Evolutionary conservation across 2,329 filamentous ascomycete genomes (phyloP).

Genomic region (Fusarium veterinarium): DNA sequence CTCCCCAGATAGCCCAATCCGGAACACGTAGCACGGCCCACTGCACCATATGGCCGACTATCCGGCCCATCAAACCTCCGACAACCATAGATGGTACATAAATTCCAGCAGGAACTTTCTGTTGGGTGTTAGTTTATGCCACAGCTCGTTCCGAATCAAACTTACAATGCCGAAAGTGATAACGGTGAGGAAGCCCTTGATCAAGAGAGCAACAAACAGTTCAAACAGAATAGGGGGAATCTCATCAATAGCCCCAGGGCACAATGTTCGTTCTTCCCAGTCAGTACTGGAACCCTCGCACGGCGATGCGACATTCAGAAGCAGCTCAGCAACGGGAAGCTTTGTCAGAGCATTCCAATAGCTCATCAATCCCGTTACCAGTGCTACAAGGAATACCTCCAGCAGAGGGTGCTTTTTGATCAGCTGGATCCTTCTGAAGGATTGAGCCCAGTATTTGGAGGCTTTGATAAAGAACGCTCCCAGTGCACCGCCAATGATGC

Average conservation of each 20-base stretch:
- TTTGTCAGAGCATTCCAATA: slow-evolving; percentile 96
- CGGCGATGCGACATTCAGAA: slow-evolving; percentile 90
- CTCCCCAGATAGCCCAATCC: slow-evolving; percentile 76
- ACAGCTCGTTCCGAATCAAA: slow-evolving; percentile 26
- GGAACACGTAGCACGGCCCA: slow-evolving; percentile 81
- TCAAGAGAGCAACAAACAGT: slow-evolving; percentile 81
- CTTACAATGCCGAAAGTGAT: slow-evolving; percentile 89
- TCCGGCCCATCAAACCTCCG: slow-evolving; percentile 88
- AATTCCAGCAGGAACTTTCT: slow-evolving; percentile 94
- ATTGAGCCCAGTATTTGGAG: slow-evolving; percentile 87
- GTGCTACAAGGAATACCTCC: slow-evolving; percentile 88
- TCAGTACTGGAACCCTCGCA: slow-evolving; percentile 77
- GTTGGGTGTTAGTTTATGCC: slow-evolving; percentile 34
- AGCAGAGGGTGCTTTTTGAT: slow-evolving; percentile 88
- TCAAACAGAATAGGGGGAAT: slow-evolving; percentile 82
- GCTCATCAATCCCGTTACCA: slow-evolving; percentile 84
- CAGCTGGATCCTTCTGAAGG: slow-evolving; percentile 81
- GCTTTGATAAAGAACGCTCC: slow-evolving; percentile 98
- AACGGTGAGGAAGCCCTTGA: slow-evolving; percentile 89
- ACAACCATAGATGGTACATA: slow-evolving; percentile 99
- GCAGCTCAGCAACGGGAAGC: slow-evolving; percentile 87
- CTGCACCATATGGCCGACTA: slow-evolving; percentile 87
- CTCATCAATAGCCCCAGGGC: slow-evolving; percentile 75
- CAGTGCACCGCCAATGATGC: slow-evolving; percentile 82
- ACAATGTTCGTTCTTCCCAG: slow-evolving; percentile 77